A percentile compares a stretch with the other conserved stretches of the same genome.
Evolutionary conservation across 2,329 filamentous ascomycete species (phyloP).

Genomic region (Stromatinia cepivora): DNA sequence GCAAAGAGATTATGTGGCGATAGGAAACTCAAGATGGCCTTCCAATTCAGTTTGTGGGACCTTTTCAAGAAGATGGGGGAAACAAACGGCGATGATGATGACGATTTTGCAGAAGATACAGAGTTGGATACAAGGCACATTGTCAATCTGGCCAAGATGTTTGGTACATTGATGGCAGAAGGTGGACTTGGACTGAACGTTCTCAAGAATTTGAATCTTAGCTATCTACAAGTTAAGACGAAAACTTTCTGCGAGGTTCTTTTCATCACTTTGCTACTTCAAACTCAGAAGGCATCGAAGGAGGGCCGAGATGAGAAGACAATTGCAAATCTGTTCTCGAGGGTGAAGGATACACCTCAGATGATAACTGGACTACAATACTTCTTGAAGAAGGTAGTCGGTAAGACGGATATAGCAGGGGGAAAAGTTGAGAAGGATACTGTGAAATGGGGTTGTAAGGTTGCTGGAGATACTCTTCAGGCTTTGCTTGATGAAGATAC

Average conservation of each 20-base stretch:
- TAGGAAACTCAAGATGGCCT: slow-evolving; percentile 74
- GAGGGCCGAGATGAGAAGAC: slow-evolving; percentile 54
- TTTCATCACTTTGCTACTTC: slow-evolving; percentile 72
- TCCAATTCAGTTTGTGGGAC: slow-evolving; percentile 85
- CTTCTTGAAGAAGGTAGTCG: slow-evolving; percentile 74
- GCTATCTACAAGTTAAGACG: slow-evolving; percentile 74
- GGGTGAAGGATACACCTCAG: slow-evolving; percentile 62
- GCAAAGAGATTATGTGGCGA: slow-evolving; percentile 76
- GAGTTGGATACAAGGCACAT: slow-evolving; percentile 56
- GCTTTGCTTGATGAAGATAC: slow-evolving; percentile 27
- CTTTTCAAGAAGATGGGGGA: slow-evolving; percentile 86
- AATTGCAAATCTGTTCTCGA: slow-evolving; percentile 66
- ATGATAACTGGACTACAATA: slow-evolving; percentile 75
- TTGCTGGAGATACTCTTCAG: slow-evolving; percentile 43
- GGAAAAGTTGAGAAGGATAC: slow-evolving; percentile 50
- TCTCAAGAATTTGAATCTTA: slow-evolving; percentile 73
- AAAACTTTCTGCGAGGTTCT: slow-evolving; percentile 78
- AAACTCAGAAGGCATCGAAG: slow-evolving; percentile 56
- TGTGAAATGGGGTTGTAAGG: slow-evolving; percentile 50
- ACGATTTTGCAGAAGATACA: slow-evolving; percentile 56
- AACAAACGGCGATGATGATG: slow-evolving; percentile 60
- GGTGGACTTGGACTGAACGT: slow-evolving; percentile 59
- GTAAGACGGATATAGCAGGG: slow-evolving; percentile 59
- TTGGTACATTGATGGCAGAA: slow-evolving; percentile 60
- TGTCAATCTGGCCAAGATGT: slow-evolving; percentile 69